phyloP scores from a whole-genome alignment of 108 stramenopile species.

The Cyclotella sp. region DNA sequence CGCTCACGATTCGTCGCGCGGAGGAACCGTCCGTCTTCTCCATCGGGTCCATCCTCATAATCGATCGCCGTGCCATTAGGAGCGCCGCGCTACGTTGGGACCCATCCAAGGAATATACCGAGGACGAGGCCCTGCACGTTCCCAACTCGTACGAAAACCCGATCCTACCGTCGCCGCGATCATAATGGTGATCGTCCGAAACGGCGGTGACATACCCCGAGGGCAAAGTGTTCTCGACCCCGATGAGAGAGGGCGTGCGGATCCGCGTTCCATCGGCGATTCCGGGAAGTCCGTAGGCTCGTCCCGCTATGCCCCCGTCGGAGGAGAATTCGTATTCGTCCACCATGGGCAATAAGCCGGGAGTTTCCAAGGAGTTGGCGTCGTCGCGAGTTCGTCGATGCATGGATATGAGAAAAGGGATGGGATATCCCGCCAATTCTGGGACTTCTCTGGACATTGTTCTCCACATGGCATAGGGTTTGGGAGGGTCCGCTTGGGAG shows the following conservation, averaged over 20 bases:
- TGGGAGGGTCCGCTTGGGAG: background rate
- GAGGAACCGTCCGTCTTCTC: slow-evolving; percentile 3
- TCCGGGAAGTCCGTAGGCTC: slow-evolving; percentile 72
- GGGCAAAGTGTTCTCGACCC: slow-evolving; percentile 68
- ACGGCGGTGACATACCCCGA: slow-evolving; percentile 58
- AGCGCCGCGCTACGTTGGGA: slow-evolving; percentile 29
- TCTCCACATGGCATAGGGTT: slow-evolving; percentile 70
- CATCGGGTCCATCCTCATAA: background rate
- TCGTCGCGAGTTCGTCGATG: background rate
- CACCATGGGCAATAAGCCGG: slow-evolving; percentile 67
- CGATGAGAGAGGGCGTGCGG: slow-evolving; percentile 56
- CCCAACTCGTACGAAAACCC: slow-evolving; percentile 74
- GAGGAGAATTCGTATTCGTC: slow-evolving; percentile 76
- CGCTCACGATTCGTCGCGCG: background rate
- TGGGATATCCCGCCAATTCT: slow-evolving; percentile 76
- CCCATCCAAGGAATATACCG: slow-evolving; percentile 41
- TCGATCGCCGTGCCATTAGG: slow-evolving; percentile 9
- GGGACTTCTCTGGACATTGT: slow-evolving; percentile 69
- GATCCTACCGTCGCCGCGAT: background rate
- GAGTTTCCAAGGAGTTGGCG: slow-evolving; percentile 14
- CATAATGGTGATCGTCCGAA: background rate
- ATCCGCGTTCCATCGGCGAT: slow-evolving; percentile 78
- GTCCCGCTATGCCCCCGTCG: slow-evolving; percentile 69
- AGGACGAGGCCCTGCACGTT: slow-evolving; percentile 26
- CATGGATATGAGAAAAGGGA: slow-evolving; percentile 58